phyloP scores from a whole-genome alignment of 2,329 filamentous ascomycete genomes.

The Orbilia brochopaga region DNA sequence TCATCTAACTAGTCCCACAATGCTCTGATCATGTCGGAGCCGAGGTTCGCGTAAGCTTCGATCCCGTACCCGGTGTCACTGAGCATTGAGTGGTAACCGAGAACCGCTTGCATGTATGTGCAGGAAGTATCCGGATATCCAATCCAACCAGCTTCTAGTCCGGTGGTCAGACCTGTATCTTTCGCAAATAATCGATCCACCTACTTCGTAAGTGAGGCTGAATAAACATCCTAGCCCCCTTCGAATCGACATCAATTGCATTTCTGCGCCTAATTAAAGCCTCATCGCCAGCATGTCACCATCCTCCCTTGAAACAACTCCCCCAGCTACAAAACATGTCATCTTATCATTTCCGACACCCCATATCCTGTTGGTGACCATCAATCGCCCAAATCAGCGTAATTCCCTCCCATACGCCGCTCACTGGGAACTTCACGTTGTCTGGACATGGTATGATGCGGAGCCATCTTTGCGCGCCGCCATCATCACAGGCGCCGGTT shows the following conservation, averaged over 20 bases:
- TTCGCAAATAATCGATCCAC: too few relatives aligned
- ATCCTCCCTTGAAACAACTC: slow-evolving; percentile 52
- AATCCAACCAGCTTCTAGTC: background rate
- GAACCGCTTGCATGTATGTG: too few relatives aligned
- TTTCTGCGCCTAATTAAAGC: background rate
- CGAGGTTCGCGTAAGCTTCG: background rate
- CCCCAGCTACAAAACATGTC: slow-evolving; percentile 56
- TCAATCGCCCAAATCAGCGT: slow-evolving; percentile 66
- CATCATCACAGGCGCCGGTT: slow-evolving; percentile 68
- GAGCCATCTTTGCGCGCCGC: slow-evolving; percentile 67
- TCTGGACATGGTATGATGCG: slow-evolving; percentile 69
- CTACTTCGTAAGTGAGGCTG: too few relatives aligned
- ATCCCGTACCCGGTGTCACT: too few relatives aligned
- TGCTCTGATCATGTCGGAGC: too few relatives aligned
- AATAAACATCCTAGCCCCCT: too few relatives aligned
- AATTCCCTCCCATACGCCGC: slow-evolving; percentile 65
- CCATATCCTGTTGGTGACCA: slow-evolving; percentile 66
- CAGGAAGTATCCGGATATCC: too few relatives aligned
- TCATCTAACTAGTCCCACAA: too few relatives aligned
- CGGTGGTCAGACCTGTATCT: too few relatives aligned
- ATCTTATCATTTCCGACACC: slow-evolving; percentile 63
- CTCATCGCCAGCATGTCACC: slow-evolving; percentile 19
- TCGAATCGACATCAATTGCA: background rate
- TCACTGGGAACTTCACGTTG: slow-evolving; percentile 62
- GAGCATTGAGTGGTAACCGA: too few relatives aligned